A percentile compares a stretch with the other conserved stretches of the same genome.
phyloP scores from a whole-genome alignment of 2,329 filamentous ascomycete genomes.

The Stemphylium vesicarium region DNA sequence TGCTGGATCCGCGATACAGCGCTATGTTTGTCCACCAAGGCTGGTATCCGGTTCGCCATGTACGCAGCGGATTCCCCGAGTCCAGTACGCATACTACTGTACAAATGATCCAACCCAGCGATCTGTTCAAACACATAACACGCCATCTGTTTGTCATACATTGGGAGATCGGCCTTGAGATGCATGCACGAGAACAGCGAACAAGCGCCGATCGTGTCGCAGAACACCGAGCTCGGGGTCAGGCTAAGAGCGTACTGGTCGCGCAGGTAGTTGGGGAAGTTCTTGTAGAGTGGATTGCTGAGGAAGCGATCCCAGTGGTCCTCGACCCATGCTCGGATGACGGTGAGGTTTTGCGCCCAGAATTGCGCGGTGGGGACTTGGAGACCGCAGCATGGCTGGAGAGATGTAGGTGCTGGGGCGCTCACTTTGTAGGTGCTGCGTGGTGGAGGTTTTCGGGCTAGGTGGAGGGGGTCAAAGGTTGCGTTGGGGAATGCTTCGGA shows the following conservation, averaged over 20 bases:
- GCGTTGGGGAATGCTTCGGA: no score
- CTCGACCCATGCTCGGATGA: background rate
- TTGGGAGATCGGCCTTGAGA: background rate
- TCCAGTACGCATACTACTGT: background rate
- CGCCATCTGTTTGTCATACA: constrained; percentile 7
- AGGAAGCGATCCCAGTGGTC: background rate
- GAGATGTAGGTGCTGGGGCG: no score
- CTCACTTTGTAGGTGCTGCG: no score
- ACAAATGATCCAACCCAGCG: background rate
- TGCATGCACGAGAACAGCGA: background rate
- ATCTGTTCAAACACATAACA: constrained; percentile 13
- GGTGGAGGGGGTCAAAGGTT: no score
- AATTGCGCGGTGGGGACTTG: background rate
- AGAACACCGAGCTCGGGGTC: background rate
- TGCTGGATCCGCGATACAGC: background rate
- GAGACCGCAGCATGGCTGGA: background rate
- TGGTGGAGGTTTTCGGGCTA: no score
- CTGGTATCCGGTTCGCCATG: background rate
- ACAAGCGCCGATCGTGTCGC: constrained; percentile 5
- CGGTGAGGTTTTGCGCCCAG: background rate
- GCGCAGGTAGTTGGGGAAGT: constrained; percentile 1
- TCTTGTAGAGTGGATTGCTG: background rate
- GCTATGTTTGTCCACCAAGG: background rate
- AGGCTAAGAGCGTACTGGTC: background rate
- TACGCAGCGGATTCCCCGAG: background rate